These are phyloP conservation scores for Crucihimalaya himalaica DNA, from an alignment of 345 rosid genomes.

Conservation along the genomic window DNA sequence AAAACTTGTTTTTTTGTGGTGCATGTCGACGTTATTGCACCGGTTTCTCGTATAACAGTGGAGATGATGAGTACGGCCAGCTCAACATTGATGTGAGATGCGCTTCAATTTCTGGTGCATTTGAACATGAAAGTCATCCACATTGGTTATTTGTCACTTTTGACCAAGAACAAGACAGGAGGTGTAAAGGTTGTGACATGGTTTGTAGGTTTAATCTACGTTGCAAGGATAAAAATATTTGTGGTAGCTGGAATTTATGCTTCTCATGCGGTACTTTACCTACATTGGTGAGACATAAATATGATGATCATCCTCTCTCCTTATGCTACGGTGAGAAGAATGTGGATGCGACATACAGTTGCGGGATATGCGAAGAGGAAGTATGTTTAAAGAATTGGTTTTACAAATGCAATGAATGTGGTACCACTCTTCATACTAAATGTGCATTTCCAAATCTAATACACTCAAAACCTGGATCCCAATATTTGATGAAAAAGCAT, in stretches of 20 bases:
- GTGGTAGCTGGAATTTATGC: background rate
- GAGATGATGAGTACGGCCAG: too few species aligned
- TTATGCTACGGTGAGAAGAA: background rate
- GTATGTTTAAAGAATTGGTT: background rate
- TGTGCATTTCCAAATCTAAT: background rate
- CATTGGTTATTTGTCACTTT: background rate
- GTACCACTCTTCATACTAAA: conserved; percentile 8
- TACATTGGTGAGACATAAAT: background rate
- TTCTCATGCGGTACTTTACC: conserved; percentile 21
- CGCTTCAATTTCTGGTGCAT: background rate
- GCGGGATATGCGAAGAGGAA: conserved; percentile 14
- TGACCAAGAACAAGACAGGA: too few species aligned
- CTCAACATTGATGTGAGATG: background rate
- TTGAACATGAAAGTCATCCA: conserved; percentile 21
- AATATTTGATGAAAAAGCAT: rapidly evolving
- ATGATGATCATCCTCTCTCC: conserved; percentile 25
- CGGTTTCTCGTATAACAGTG: background rate
- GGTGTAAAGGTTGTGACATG: background rate
- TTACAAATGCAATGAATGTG: background rate
- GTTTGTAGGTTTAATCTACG: background rate
- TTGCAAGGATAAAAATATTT: background rate
- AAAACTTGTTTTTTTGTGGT: background rate
- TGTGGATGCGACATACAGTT: background rate
- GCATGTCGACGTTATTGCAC: background rate
- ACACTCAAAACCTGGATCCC: background rate